These are phyloP conservation scores for Lasiodiplodia citricola DNA, from an alignment of 2,329 filamentous ascomycete species.

Conservation along the genomic window DNA sequence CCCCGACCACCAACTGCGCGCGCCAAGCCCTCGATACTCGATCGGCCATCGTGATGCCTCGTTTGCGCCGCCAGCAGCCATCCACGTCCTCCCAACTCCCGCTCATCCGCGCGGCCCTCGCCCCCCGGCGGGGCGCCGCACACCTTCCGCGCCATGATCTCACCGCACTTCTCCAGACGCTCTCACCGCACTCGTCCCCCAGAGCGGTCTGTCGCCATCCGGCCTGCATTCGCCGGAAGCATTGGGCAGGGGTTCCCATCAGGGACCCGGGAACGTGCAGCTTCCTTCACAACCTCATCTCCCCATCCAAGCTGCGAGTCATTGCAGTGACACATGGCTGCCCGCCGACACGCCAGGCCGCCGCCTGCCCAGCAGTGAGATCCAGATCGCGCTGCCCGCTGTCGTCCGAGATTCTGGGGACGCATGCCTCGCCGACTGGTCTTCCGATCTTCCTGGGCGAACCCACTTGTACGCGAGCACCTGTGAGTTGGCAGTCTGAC, in stretches of 20 bases:
- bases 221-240: slow-evolving; percentile 3
- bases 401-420: slow-evolving; percentile 11
- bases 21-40: slow-evolving; percentile 11
- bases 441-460: slow-evolving; percentile 2
- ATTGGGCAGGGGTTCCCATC: slow-evolving; percentile 20
- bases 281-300: slow-evolving; percentile 14
- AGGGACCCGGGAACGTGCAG: slow-evolving; percentile 12
- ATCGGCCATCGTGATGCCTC: background rate
- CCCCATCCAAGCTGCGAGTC: slow-evolving; percentile 16
- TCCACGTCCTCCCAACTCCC: slow-evolving; percentile 14
- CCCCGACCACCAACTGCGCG: slow-evolving; percentile 13
- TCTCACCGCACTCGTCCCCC: slow-evolving; percentile 20
- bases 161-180: slow-evolving; percentile 22
- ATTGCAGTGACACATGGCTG: slow-evolving; percentile 17
- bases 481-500: slow-evolving; percentile 22
- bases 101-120: slow-evolving; percentile 12
- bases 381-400: slow-evolving; percentile 10
- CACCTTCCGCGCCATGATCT: slow-evolving; percentile 24
- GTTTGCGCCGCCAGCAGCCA: slow-evolving; percentile 5
- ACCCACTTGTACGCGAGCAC: slow-evolving; percentile 17
- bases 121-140: slow-evolving; percentile 8
- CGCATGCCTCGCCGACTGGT: slow-evolving; percentile 18
- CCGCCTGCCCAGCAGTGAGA: slow-evolving; percentile 16
- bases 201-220: slow-evolving; percentile 15
- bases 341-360: slow-evolving; percentile 9